Conservation (phyloP, 495 filamentous ascomycete genomes). For the Aspergillus cavernicola region DNA sequence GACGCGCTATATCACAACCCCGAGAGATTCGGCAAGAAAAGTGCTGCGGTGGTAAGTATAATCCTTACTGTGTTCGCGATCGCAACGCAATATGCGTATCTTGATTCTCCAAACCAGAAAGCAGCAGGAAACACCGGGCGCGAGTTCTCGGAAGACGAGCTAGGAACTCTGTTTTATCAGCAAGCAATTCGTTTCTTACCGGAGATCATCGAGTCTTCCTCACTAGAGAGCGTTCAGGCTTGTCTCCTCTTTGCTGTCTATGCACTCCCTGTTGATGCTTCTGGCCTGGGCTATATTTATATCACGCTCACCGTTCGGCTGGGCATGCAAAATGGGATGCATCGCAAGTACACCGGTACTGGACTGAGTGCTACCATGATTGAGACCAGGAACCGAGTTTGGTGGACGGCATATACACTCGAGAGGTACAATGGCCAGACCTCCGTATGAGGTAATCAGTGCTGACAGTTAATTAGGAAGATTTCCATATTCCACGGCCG, state of each 20-base stretch:
- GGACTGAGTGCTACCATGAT: constrained; percentile 24
- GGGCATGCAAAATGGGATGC: constrained; percentile 43
- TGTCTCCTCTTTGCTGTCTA: constrained; percentile 36
- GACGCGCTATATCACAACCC: constrained; percentile 25
- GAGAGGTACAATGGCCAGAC: constrained; percentile 25
- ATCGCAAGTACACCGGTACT: constrained; percentile 27
- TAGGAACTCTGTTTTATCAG: constrained; percentile 38
- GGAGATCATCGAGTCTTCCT: constrained; percentile 39
- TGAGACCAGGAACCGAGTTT: constrained; percentile 36
- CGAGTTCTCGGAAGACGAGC: constrained; percentile 34
- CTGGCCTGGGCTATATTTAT: constrained; percentile 37
- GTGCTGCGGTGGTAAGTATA: constrained; percentile 31
- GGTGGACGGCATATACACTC: constrained; percentile 38
- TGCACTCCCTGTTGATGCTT: constrained; percentile 35
- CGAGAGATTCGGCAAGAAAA: constrained; percentile 18
- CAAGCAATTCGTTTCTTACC: constrained; percentile 34
- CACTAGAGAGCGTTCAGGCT: constrained; percentile 39
- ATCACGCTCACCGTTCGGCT: constrained; percentile 32
- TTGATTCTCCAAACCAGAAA: constrained; percentile 22
- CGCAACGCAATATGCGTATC: constrained; percentile 42
- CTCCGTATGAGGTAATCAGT: background rate
- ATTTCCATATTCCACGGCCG: constrained; percentile 36
- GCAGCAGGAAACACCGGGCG: background rate
- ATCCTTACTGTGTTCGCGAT: constrained; percentile 39
- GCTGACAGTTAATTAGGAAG: constrained; percentile 5